Evolutionary conservation across 1,139 yeast genomes (phyloP).

Genomic region (Suhomyces choctaworum): DNA sequence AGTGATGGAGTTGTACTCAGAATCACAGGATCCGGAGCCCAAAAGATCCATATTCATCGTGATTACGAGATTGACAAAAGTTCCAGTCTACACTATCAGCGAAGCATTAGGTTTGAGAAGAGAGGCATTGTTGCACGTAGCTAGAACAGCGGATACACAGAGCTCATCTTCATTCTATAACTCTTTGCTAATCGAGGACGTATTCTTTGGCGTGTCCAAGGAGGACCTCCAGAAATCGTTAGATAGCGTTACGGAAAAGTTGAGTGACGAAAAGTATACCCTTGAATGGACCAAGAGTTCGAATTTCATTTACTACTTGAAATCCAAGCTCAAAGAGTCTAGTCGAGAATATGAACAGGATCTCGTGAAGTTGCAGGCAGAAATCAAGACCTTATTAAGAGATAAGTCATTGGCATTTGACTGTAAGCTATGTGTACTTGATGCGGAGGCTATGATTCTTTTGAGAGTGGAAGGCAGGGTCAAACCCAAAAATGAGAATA

Average conservation of each 20-base stretch:
- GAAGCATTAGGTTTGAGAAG: slow-evolving; percentile 31
- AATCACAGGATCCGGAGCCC: slow-evolving; percentile 83
- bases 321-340: slow-evolving; percentile 21
- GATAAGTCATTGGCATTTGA: slow-evolving; percentile 49
- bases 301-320: slow-evolving; percentile 46
- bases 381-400: slow-evolving; percentile 32
- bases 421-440: slow-evolving; percentile 47
- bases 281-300: slow-evolving; percentile 44
- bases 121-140: slow-evolving; percentile 24
- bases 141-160: slow-evolving; percentile 23
- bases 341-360: slow-evolving; percentile 34
- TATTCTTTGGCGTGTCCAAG: slow-evolving; percentile 53
- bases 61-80: slow-evolving; percentile 34
- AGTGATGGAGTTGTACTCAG: slow-evolving; percentile 58
- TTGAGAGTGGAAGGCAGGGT: slow-evolving; percentile 32
- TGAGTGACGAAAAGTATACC: slow-evolving; percentile 23
- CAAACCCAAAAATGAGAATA: slow-evolving; percentile 9
- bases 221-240: slow-evolving; percentile 44
- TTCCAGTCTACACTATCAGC: slow-evolving; percentile 32
- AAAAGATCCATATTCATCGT: slow-evolving; percentile 68
- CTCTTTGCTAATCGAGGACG: slow-evolving; percentile 55
- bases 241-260: slow-evolving; percentile 21
- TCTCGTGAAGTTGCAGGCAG: slow-evolving; percentile 32
- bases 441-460: slow-evolving; percentile 32
- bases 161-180: slow-evolving; percentile 34